These are phyloP conservation scores for Picochlorum sp. DNA, from an alignment of 139 green algal genomes.

Conservation along the genomic window DNA sequence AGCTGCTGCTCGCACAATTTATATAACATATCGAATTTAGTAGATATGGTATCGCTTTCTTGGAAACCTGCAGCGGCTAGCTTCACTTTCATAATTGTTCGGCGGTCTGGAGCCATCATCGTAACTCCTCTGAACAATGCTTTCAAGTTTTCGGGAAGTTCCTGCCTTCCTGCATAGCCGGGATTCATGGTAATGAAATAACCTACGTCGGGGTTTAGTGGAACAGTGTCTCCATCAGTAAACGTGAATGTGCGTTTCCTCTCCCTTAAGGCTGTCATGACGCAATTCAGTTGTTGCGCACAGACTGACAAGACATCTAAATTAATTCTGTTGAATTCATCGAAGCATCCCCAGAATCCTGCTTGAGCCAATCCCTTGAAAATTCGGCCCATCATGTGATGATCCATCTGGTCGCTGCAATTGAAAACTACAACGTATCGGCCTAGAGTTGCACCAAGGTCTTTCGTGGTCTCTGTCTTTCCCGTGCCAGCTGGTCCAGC, in stretches of 20 bases:
- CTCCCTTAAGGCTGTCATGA: conserved; percentile 85
- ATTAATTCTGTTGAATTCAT: conserved; percentile 99
- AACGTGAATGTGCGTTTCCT: conserved; percentile 86
- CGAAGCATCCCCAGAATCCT: conserved; percentile 93
- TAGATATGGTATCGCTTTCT: conserved; percentile 87
- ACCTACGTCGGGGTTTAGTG: conserved; percentile 79
- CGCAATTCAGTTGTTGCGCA: conserved; percentile 89
- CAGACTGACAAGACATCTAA: conserved; percentile 93
- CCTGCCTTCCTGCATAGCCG: conserved; percentile 82
- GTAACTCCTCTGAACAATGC: conserved; percentile 91
- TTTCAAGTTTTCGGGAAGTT: conserved; percentile 98
- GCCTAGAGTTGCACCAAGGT: conserved; percentile 87
- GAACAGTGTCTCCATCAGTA: conserved; percentile 79
- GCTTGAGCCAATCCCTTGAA: conserved; percentile 91
- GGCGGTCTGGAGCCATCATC: conserved; percentile 96
- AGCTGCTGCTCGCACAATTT: conserved; percentile 95
- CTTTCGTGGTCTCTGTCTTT: conserved; percentile 97
- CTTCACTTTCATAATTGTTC: conserved; percentile 98
- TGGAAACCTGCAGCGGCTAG: conserved; percentile 87
- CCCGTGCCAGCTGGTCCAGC: conserved; percentile 87
- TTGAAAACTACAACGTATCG: conserved; percentile 99
- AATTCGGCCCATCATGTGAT: conserved; percentile 95
- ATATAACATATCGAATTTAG: conserved; percentile 96
- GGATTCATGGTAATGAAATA: conserved; percentile 99
- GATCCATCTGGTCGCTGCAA: conserved; percentile 95